phyloP scores from a whole-genome alignment of 257 asterid species.

The Plantago ovata region DNA sequence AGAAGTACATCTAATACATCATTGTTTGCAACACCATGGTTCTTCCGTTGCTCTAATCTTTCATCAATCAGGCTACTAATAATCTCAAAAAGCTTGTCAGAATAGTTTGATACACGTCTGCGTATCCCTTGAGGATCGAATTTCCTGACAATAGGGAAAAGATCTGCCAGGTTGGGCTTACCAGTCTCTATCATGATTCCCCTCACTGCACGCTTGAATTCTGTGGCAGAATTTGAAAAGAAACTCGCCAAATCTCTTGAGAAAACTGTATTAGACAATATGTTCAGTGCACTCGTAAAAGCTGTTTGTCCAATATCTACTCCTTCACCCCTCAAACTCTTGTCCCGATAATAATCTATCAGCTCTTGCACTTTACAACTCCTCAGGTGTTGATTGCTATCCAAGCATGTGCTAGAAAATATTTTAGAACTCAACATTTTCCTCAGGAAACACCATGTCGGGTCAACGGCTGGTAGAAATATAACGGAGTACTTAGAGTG shows the following conservation, averaged over 20 bases:
- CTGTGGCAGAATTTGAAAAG: background rate
- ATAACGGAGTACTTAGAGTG: conserved; percentile 1
- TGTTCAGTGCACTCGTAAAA: background rate
- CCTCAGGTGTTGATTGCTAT: background rate
- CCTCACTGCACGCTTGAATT: background rate
- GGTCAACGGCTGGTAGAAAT: background rate
- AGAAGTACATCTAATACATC: conserved; percentile 4
- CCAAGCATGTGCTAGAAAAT: background rate
- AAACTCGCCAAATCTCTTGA: background rate
- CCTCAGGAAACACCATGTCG: background rate
- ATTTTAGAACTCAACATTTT: background rate
- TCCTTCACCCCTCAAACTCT: background rate
- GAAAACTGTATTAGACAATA: background rate
- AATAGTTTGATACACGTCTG: background rate
- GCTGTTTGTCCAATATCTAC: background rate
- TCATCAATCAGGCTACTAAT: background rate
- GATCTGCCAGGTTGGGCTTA: background rate
- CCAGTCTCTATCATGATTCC: background rate
- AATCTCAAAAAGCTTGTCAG: background rate
- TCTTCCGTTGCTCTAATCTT: conserved; percentile 1
- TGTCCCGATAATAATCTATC: background rate
- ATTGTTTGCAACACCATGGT: background rate
- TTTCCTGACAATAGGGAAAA: background rate
- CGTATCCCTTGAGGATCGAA: conserved; percentile 6
- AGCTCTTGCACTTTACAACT: background rate